Conservation (phyloP, 129 eudicot genomes). For the Chrysanthemum makinoi region DNA sequence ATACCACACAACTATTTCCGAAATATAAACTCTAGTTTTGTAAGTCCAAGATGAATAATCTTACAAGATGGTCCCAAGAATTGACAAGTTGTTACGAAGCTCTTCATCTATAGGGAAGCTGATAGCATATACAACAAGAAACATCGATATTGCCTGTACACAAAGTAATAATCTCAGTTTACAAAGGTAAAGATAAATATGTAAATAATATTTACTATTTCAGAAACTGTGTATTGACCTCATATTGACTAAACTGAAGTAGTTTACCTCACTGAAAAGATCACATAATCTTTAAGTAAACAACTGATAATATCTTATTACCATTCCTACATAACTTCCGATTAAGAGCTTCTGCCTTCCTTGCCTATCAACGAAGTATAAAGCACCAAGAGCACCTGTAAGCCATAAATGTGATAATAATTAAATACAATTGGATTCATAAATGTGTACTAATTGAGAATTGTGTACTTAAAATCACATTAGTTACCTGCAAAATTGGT, state of each 20-base stretch:
- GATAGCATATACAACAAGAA: conserved; percentile 61
- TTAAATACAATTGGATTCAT: conserved; percentile 2
- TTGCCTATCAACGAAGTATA: conserved; percentile 71
- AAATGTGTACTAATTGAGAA: not conserved
- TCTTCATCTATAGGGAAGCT: conserved; percentile 62
- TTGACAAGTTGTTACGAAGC: conserved; percentile 66
- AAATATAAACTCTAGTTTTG: not conserved
- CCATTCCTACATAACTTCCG: conserved; percentile 90
- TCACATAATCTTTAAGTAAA: not conserved
- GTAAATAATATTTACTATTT: not conserved
- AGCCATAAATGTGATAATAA: conserved; percentile 12
- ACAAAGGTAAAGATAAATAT: not conserved
- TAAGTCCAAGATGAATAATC: conserved; percentile 17
- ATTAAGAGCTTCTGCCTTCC: conserved; percentile 70
- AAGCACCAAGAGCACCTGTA: conserved; percentile 80
- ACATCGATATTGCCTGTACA: conserved; percentile 70
- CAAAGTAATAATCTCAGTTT: conserved; percentile 16
- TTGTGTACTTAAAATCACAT: not conserved
- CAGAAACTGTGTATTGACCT: not conserved
- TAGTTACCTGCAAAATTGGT: conserved; percentile 84
- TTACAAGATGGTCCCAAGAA: conserved; percentile 75
- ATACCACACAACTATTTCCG: not conserved
- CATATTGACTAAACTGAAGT: not conserved
- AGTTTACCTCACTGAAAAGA: not conserved
- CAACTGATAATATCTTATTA: conserved; percentile 8